These are phyloP conservation scores for Melanogaster broomeanus DNA, from an alignment of 768 basidiomycete genomes.

Conservation along the genomic window DNA sequence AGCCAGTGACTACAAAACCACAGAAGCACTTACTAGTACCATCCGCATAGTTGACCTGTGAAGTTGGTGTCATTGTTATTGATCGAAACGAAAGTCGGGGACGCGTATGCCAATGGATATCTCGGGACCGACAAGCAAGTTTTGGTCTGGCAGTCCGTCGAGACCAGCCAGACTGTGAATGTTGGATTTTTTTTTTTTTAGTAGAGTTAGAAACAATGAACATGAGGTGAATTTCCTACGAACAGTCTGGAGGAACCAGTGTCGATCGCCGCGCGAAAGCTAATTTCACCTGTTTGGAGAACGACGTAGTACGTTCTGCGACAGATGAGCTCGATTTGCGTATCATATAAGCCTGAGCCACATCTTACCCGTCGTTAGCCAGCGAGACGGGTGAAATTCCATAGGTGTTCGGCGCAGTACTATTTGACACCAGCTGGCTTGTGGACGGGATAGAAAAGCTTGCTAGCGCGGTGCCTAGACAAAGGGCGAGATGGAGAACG, in stretches of 20 bases:
- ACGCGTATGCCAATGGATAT: constrained; percentile 69
- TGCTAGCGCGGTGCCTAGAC: constrained; percentile 9
- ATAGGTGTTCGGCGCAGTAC: constrained; percentile 28
- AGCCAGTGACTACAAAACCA: neutral
- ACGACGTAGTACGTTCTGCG: constrained; percentile 68
- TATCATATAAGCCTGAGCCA: constrained; percentile 27
- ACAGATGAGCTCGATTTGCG: constrained; percentile 3
- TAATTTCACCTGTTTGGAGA: constrained; percentile 60
- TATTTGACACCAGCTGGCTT: constrained; percentile 10
- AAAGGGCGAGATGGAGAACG: constrained; percentile 11
- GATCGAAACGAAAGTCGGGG: constrained; percentile 62
- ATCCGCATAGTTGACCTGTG: constrained; percentile 63
- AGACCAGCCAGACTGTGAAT: constrained; percentile 65
- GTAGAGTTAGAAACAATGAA: neutral
- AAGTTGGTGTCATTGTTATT: constrained; percentile 64
- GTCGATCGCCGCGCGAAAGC: constrained; percentile 70
- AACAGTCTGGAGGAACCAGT: constrained; percentile 57
- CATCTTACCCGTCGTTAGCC: constrained; percentile 49
- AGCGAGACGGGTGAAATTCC: constrained; percentile 48
- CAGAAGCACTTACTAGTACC: constrained; percentile 55
- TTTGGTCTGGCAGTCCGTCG: constrained; percentile 58
- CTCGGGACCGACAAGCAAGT: constrained; percentile 61
- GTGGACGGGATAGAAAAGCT: neutral
- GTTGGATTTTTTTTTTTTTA: neutral
- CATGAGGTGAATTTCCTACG: constrained; percentile 7